Evolutionary conservation across 2,329 filamentous ascomycete species (phyloP), one percentile per base, ranked within the genome.

Genomic region (Ophiognomonia clavigignenti-juglandacearum): DNA sequence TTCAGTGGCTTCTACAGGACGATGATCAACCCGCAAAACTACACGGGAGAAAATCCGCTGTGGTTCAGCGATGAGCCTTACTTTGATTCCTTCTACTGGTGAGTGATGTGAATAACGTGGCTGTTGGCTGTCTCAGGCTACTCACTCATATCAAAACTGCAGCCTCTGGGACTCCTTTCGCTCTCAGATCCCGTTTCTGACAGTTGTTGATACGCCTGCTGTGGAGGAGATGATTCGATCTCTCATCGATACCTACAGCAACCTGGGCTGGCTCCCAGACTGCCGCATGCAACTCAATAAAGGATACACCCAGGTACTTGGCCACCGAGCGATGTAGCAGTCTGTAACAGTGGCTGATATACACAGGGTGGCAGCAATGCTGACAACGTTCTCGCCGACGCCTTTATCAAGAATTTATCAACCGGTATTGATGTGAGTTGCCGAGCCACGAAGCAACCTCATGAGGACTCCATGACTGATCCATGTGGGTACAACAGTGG

Each of bases 21-120:
- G 3, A 79, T 87, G 75, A 79, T 88, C 51, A 83, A 78, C 43
- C 85, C 85, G 3, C 83, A 88, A 56, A 85, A 88, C 56, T 87
- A 86, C 55, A 87, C 85, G 0, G 82, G 82, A 0, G 85, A 88
- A 59, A 88, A 88, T 46, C 82, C 82, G 2, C 59, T 81, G 0
- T 88, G 84, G 82, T 54, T 75, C 2, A 82, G 76, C 35, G 69
- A 68, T 2, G 83, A 86, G 59, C 84, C 83, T 0, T 88, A 88
- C 57, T 88, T 83, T 57, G 85, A 88, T 61, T 86, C 82, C 1
- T 87, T 84, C 56, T 90, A 89, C 61, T 88, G 83, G 74, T 77
- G 56, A 60, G 68, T 20, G 6, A 6, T 20, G 18, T 20, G 16
- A 4, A 6, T n/a, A n/a, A n/a, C n/a, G n/a, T n/a, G n/a, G n/a